Evolutionary conservation across 2,329 filamentous ascomycete species (phyloP).

Genomic region (Claviceps africana): DNA sequence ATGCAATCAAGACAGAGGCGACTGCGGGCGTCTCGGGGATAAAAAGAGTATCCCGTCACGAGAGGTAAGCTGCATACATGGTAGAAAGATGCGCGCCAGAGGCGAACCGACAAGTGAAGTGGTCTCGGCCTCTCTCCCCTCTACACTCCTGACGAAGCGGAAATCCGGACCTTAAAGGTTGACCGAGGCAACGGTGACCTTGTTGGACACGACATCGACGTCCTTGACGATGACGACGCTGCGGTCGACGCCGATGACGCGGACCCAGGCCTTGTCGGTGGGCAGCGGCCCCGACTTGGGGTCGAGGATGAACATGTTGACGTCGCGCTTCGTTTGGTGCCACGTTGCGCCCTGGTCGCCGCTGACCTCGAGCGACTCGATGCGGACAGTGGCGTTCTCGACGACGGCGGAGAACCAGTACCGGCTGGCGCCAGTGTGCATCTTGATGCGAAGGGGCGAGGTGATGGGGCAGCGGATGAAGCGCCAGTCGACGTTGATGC

Average conservation of each 20-base stretch:
- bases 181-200: fast-evolving
- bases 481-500: background rate
- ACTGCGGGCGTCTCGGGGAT: too few relatives aligned
- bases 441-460: background rate
- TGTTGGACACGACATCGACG: background rate
- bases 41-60: too few relatives aligned
- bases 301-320: background rate
- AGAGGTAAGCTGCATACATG: too few relatives aligned
- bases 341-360: background rate
- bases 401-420: background rate
- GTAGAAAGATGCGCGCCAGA: too few relatives aligned
- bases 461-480: background rate
- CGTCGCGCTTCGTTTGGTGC: background rate
- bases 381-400: background rate
- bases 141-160: too few relatives aligned
- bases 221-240: background rate
- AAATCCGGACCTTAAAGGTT: background rate
- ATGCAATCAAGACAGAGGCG: too few relatives aligned
- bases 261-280: background rate
- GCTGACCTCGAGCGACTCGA: background rate
- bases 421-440: background rate
- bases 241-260: background rate
- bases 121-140: too few relatives aligned
- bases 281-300: background rate
- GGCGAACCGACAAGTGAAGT: too few relatives aligned